phyloP scores from a whole-genome alignment of 441 rosid genomes.

The Euphorbia celastroides region DNA sequence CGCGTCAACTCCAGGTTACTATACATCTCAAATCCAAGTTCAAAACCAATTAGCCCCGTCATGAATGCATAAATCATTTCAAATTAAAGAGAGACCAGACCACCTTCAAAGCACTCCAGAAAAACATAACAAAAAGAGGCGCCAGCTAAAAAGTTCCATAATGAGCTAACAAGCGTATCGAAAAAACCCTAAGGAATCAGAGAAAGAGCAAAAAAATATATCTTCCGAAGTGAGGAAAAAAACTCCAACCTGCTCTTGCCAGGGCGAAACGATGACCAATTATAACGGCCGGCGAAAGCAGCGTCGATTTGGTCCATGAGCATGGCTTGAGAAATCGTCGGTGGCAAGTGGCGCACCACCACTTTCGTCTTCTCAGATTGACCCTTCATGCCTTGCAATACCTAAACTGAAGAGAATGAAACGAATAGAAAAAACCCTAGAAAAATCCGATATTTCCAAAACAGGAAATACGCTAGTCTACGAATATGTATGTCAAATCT shows the following conservation, averaged over 20 bases:
- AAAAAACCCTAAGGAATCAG: neutral
- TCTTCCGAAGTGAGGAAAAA: neutral
- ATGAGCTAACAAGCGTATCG: neutral
- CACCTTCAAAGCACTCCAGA: neutral
- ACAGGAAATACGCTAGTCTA: neutral
- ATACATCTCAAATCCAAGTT: conserved; percentile 4
- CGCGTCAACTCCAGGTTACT: neutral
- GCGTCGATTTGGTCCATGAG: conserved; percentile 55
- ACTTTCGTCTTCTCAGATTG: conserved; percentile 64
- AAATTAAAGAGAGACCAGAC: conserved; percentile 6
- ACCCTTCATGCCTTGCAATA: conserved; percentile 37
- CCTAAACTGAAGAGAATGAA: conserved; percentile 16
- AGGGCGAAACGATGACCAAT: conserved; percentile 54
- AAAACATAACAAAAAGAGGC: neutral
- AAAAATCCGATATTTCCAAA: conserved; percentile 17
- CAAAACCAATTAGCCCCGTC: neutral
- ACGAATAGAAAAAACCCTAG: conserved; percentile 8
- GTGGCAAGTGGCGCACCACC: conserved; percentile 71
- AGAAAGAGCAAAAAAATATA: neutral
- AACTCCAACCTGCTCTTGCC: conserved; percentile 53
- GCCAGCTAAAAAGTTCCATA: neutral
- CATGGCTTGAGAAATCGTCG: conserved; percentile 41
- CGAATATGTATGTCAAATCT: neutral
- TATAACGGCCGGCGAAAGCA: conserved; percentile 29
- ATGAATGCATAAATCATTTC: neutral